These are phyloP conservation scores for Exserohilum rostratum DNA, from an alignment of 2,329 filamentous ascomycete species.

Conservation along the genomic window DNA sequence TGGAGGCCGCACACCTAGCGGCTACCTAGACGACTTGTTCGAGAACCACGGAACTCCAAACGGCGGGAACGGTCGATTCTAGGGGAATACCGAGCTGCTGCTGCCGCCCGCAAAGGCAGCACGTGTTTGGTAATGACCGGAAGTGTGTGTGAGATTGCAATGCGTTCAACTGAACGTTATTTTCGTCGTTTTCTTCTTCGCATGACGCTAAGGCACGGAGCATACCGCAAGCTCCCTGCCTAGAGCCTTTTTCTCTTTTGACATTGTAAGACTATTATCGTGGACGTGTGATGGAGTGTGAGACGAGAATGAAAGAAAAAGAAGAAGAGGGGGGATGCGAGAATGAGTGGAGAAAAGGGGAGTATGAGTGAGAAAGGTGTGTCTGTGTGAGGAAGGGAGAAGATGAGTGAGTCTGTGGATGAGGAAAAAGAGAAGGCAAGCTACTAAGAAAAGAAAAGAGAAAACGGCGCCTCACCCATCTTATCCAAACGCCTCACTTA, in stretches of 20 bases:
- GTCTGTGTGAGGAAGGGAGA: no score
- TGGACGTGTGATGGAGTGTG: neutral
- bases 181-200: neutral
- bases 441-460: no score
- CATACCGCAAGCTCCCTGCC: no score
- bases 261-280: neutral
- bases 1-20: constrained; percentile 79
- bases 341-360: neutral
- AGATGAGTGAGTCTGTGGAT: no score
- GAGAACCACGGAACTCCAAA: constrained; percentile 66
- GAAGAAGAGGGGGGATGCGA: neutral
- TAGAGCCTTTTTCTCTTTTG: neutral
- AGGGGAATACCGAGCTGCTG: constrained; percentile 28
- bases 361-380: neutral
- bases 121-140: constrained; percentile 4
- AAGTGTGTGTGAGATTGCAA: neutral
- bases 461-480: no score
- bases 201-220: neutral
- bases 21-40: constrained; percentile 87
- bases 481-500: no score
- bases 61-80: constrained; percentile 41
- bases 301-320: neutral
- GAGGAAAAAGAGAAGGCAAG: neutral
- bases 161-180: neutral
- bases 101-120: constrained; percentile 1